Base-by-base conservation (phyloP, 768 basidiomycete species). In the Tephrocybe rancida region DNA sequence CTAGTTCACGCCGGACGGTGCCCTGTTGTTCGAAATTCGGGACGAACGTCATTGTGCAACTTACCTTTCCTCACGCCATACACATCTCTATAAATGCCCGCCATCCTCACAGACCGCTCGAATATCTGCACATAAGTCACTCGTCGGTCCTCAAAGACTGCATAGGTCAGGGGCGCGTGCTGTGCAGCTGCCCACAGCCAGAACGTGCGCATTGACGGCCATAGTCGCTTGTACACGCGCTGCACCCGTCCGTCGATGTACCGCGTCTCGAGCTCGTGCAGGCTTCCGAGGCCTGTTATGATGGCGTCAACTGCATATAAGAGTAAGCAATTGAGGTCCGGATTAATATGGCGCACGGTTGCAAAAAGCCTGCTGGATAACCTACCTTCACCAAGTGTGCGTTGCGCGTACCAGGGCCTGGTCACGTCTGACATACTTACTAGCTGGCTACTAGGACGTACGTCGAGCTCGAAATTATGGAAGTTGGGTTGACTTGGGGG, bases 141-240 rank as follows among this genome's bases (percentile, higher is more conserved):
- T 6, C 80, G 68, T 44, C 79, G 71, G 1, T 68, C 61, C 59
- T 82, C 82, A 58, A 76, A 82, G 13, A 84, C 76, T 46, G 82
- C 54, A 59, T 82, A 84, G 0, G 73, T 70, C 18, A 65, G 65
- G 48, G 77, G 65, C 44, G 52, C 61, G 54, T 77, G 75, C 45
- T 72, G 57, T 37, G 70, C 49, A 3, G 68, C 63, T 0, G 66
- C 55, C 56, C 63, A 64, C 7, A 78, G 64, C 81, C 82, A 84
- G 63, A 83, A 79, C n/a, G 61, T 64, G 9, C 82, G 75, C 10
- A 81, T 60, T 3, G 77, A 77, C 1, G 77, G 76, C 70, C 70
- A 80, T 10, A 79, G 64, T 48, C 80, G 74, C 66, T 82, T 83
- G 68, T 81, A 86, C 5, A 79, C 77, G 13, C 76, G 73, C 47